A percentile compares a stretch with the other conserved stretches of the same genome.
Evolutionary conservation across 78 protist species (phyloP).

Genomic region (Monosiga brevicollis): DNA sequence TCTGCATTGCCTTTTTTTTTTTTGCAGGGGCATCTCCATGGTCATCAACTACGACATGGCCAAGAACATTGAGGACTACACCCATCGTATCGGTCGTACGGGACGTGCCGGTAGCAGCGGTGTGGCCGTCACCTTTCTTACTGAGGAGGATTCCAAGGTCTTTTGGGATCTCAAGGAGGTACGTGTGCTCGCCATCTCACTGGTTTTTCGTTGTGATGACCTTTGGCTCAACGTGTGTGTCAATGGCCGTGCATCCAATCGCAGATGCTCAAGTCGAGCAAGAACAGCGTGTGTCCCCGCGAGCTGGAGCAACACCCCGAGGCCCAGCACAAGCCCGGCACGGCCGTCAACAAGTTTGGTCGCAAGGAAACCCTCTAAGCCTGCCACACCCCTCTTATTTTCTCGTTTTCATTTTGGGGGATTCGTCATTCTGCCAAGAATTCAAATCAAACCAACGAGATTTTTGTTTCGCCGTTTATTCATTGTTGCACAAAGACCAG

Average conservation of each 20-base stretch:
- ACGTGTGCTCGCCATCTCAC: conserved; percentile 13
- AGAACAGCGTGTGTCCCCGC: conserved; percentile 19
- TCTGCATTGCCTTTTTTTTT: too few species aligned
- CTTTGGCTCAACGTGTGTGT: too few species aligned
- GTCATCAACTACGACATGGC: conserved; percentile 93
- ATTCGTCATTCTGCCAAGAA: neutral
- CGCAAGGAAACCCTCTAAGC: neutral
- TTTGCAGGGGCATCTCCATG: conserved; percentile 65
- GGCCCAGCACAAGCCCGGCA: neutral
- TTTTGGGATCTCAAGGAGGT: conserved; percentile 60
- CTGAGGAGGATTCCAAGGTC: conserved; percentile 56
- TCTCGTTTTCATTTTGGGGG: neutral
- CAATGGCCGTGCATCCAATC: too few species aligned
- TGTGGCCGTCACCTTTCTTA: conserved; percentile 69
- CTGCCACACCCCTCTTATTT: neutral
- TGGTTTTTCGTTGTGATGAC: too few species aligned
- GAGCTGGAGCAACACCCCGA: conserved; percentile 21
- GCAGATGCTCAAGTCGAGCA: too few species aligned
- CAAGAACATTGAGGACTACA: conserved; percentile 52
- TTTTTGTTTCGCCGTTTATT: neutral
- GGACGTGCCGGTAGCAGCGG: conserved; percentile 93
- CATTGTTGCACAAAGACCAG: neutral
- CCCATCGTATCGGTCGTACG: conserved; percentile 90
- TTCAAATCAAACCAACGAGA: neutral
- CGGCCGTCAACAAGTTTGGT: neutral